Evolutionary conservation across 805 yeast genomes (phyloP).

Genomic region (Kodamaea restingae): DNA sequence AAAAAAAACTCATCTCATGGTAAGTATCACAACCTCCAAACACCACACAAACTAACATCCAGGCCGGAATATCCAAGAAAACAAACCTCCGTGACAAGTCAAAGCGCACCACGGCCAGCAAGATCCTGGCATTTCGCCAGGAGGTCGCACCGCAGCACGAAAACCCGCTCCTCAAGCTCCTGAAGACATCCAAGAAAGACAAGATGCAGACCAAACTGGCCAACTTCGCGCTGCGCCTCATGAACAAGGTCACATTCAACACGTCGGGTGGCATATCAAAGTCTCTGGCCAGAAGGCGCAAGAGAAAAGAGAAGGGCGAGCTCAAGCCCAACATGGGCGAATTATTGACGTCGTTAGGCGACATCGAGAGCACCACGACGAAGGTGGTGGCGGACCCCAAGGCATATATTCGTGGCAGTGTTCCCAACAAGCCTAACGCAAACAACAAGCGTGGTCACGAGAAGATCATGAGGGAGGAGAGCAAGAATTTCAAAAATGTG

Average conservation of each 20-base stretch:
- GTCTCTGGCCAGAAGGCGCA: slow-evolving; percentile 60
- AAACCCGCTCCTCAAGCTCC: slow-evolving; percentile 50
- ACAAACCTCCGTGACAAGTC: slow-evolving; percentile 33
- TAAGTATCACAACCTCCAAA: slow-evolving; percentile 2
- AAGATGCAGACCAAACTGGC: slow-evolving; percentile 42
- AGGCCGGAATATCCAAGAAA: slow-evolving; percentile 34
- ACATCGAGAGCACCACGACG: slow-evolving; percentile 20
- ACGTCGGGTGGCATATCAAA: slow-evolving; percentile 54
- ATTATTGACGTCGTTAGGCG: slow-evolving; percentile 49
- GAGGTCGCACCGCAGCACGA: slow-evolving; percentile 15
- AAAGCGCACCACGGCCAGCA: slow-evolving; percentile 21
- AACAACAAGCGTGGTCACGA: slow-evolving; percentile 37
- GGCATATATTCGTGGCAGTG: slow-evolving; percentile 21
- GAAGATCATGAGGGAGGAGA: slow-evolving; percentile 54
- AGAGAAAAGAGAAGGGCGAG: slow-evolving; percentile 56
- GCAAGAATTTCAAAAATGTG: slow-evolving; percentile 53
- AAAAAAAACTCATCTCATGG: slow-evolving; percentile 7
- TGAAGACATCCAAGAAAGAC: slow-evolving; percentile 50
- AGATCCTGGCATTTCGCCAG: slow-evolving; percentile 25
- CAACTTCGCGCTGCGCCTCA: slow-evolving; percentile 29
- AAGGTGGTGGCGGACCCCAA: slow-evolving; percentile 5
- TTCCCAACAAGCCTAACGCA: slow-evolving; percentile 45
- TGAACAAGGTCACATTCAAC: slow-evolving; percentile 26
- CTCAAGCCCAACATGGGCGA: slow-evolving; percentile 67
- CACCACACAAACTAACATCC: slow-evolving; percentile 10